Evolutionary conservation across 2,329 filamentous ascomycete species (phyloP).

Genomic region (Trichoderma sp.): DNA sequence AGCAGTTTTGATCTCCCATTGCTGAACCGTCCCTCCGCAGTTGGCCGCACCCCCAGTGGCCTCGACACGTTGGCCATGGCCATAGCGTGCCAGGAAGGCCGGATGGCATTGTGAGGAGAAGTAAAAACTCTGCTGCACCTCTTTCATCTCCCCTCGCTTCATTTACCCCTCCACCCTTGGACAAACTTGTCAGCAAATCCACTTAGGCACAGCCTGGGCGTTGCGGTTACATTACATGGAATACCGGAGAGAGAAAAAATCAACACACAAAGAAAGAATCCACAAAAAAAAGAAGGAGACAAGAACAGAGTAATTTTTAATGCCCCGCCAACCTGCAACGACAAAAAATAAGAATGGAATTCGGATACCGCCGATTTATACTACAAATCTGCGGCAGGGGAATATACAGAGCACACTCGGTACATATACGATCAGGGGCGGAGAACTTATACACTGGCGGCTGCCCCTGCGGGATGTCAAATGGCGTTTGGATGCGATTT

Average conservation of each 20-base stretch:
- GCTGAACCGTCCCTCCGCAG: slow-evolving; percentile 46
- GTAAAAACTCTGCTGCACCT: not conserved
- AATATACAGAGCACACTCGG: not conserved
- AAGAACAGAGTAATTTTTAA: slow-evolving; percentile 9
- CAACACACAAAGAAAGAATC: not conserved
- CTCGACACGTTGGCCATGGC: slow-evolving; percentile 58
- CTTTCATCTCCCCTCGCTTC: not conserved
- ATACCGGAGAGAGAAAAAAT: not conserved
- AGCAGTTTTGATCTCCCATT: slow-evolving; percentile 47
- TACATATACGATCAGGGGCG: slow-evolving; percentile 7
- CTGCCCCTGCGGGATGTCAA: not conserved
- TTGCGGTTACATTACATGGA: not conserved
- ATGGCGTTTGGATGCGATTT: slow-evolving; percentile 17
- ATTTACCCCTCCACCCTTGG: not conserved
- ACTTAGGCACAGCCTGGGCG: not conserved
- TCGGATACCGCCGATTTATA: not conserved
- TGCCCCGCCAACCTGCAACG: not conserved
- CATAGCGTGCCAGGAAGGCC: slow-evolving; percentile 52
- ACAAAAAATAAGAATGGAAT: not conserved
- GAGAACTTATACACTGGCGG: not conserved
- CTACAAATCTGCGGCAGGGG: not conserved
- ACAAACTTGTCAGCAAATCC: not conserved
- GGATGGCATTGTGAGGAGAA: not conserved
- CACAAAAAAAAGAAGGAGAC: not conserved
- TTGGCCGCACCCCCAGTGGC: slow-evolving; percentile 47